phyloP scores from a whole-genome alignment of 495 filamentous ascomycete genomes.

The Ascobolus immersus region DNA sequence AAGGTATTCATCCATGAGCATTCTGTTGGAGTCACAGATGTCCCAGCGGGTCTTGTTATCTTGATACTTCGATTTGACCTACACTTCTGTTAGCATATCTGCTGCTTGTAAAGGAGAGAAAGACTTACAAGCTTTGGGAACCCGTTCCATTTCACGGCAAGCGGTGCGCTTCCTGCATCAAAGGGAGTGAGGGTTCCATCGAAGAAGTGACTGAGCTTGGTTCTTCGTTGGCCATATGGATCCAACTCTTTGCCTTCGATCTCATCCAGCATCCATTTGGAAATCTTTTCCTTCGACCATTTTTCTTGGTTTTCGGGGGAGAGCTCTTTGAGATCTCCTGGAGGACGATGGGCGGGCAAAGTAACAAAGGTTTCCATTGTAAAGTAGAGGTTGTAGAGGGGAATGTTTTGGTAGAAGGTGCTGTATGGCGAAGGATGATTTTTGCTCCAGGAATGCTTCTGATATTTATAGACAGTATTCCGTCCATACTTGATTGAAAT shows the following conservation, averaged over 20 bases:
- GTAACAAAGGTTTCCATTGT: no score
- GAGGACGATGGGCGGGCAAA: slow-evolving; percentile 3
- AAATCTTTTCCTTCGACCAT: slow-evolving; percentile 1
- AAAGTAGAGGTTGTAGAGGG: no score
- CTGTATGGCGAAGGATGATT: no score
- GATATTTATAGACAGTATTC: no score
- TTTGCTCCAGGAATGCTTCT: no score
- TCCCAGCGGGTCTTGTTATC: slow-evolving; percentile 2
- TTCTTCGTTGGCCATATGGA: neutral
- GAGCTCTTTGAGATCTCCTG: slow-evolving; percentile 4
- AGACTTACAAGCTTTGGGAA: slow-evolving; percentile 4
- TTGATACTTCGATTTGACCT: neutral
- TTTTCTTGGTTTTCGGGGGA: neutral
- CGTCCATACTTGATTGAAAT: no score
- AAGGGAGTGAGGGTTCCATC: slow-evolving; percentile 5
- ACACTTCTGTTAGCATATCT: neutral
- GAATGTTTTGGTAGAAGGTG: no score
- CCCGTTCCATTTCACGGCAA: slow-evolving; percentile 3
- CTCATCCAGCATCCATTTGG: slow-evolving; percentile 3
- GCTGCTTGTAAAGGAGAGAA: neutral
- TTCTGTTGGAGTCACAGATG: slow-evolving; percentile 1
- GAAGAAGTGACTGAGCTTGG: slow-evolving; percentile 5
- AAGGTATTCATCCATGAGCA: slow-evolving; percentile 5
- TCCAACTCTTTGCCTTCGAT: slow-evolving; percentile 1
- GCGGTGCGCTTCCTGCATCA: slow-evolving; percentile 1